Conservation (phyloP, 257 asterid genomes). For the Capsicum rhomboideum region DNA sequence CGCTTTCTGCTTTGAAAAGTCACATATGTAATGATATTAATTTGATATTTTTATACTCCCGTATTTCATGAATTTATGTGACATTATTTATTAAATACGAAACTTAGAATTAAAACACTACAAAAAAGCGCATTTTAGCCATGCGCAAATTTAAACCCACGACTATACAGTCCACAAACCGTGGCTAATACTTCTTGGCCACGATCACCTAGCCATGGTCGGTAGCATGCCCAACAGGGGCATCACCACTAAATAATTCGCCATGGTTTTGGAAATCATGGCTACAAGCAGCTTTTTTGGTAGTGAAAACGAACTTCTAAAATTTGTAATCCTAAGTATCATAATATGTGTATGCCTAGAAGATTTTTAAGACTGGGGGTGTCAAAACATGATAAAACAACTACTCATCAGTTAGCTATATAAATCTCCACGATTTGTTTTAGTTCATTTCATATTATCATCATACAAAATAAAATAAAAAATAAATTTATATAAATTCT, state of each 20-base stretch:
- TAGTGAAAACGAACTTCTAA: neutral
- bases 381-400: neutral
- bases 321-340: neutral
- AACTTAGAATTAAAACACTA: no score
- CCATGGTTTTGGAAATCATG: no score
- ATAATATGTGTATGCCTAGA: neutral
- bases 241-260: no score
- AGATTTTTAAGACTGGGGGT: neutral
- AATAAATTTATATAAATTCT: no score
- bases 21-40: neutral
- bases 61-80: neutral
- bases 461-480: neutral
- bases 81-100: neutral
- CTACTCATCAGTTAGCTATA: neutral
- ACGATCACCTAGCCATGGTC: no score
- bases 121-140: no score
- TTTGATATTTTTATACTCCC: neutral
- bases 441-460: neutral
- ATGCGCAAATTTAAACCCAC: no score
- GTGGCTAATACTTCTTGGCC: no score
- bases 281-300: no score
- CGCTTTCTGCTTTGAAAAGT: neutral
- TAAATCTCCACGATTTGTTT: neutral
- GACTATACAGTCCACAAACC: no score
- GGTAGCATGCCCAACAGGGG: no score